phyloP scores from a whole-genome alignment of 306 rosid genomes.

The Glycyrrhiza uralensis region DNA sequence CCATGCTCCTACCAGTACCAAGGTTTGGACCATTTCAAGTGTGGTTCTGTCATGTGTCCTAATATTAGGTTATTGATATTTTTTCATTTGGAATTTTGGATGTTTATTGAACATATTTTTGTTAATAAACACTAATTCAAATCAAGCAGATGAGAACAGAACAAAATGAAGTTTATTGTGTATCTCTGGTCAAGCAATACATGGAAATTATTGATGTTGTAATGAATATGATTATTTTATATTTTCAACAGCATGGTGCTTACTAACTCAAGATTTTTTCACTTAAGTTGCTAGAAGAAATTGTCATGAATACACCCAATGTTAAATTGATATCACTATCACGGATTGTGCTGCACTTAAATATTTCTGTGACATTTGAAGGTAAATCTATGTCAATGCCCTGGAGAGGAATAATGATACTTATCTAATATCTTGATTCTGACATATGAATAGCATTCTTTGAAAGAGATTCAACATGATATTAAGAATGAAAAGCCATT shows the following conservation, averaged over 20 bases:
- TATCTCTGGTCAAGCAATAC: constrained; percentile 1
- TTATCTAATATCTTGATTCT: neutral
- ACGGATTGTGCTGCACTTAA: neutral
- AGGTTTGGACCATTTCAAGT: constrained; percentile 50
- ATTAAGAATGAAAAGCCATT: neutral
- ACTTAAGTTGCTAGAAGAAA: neutral
- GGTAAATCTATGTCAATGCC: neutral
- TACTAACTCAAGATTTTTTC: neutral
- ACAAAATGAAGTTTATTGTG: constrained; percentile 4
- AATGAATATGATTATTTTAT: constrained; percentile 10
- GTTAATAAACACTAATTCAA: neutral
- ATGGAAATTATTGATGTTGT: neutral
- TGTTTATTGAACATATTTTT: constrained; percentile 4
- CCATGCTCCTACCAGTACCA: constrained; percentile 84
- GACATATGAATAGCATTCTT: constrained; percentile 5
- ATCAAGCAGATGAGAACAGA: neutral
- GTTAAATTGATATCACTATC: neutral
- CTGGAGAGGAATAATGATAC: neutral
- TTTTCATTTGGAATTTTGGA: neutral
- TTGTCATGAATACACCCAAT: neutral
- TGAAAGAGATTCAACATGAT: constrained; percentile 19
- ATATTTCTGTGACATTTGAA: neutral
- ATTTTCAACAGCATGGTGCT: neutral
- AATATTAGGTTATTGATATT: neutral
- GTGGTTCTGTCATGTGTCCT: constrained; percentile 13